Conservation (phyloP, 495 filamentous ascomycete genomes). For the Penicillium goetzii region DNA sequence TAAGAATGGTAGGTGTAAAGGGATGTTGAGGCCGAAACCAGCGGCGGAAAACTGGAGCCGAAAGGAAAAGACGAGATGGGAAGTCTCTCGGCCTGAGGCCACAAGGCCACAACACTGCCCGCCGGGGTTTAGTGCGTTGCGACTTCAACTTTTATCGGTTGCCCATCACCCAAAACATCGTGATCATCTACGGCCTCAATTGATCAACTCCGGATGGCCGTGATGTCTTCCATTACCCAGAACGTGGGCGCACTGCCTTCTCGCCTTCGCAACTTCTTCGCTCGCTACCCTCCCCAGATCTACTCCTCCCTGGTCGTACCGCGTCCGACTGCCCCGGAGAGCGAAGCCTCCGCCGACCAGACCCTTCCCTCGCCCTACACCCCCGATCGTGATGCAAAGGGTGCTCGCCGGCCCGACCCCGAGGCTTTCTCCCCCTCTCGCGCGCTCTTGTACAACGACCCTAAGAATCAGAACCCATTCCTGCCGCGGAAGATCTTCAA, state of each 20-base stretch:
- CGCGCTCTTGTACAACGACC: conserved; percentile 41
- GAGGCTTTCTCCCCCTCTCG: conserved; percentile 38
- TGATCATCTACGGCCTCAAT: conserved; percentile 6
- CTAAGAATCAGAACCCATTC: conserved; percentile 71
- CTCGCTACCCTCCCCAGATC: conserved; percentile 75
- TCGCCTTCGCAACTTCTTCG: conserved; percentile 84
- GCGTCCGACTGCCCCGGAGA: conserved; percentile 41
- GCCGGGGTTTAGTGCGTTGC: conserved; percentile 12
- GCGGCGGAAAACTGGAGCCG: conserved; percentile 20
- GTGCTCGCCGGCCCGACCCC: conserved; percentile 41
- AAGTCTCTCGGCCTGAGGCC: conserved; percentile 12
- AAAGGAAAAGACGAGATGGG: conserved; percentile 19
- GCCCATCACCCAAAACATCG: conserved; percentile 11
- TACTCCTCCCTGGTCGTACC: conserved; percentile 47
- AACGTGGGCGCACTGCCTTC: conserved; percentile 52
- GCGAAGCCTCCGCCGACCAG: conserved; percentile 26
- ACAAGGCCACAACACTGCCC: not conserved
- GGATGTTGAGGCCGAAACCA: conserved; percentile 18
- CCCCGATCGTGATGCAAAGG: conserved; percentile 50
- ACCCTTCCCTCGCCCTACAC: conserved; percentile 53
- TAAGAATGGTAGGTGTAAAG: conserved; percentile 23
- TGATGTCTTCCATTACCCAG: conserved; percentile 32
- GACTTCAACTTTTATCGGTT: conserved; percentile 28
- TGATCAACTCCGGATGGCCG: conserved; percentile 15
- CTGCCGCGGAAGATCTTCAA: conserved; percentile 66